phyloP scores from a whole-genome alignment of 2,329 filamentous ascomycete genomes.

The Ophiostoma tasmaniense region DNA sequence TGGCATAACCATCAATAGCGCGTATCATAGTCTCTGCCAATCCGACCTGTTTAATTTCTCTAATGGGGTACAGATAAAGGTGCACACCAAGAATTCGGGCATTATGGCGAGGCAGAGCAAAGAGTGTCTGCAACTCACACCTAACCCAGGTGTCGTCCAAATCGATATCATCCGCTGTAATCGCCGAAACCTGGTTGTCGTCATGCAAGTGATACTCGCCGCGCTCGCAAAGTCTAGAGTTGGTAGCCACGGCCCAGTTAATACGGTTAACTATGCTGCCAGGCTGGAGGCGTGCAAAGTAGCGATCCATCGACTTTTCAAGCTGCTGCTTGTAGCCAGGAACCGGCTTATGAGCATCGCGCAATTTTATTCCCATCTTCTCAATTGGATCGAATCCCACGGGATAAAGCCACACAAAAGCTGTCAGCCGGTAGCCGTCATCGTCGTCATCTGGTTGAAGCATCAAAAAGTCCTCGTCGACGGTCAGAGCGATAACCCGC shows the following conservation, averaged over 20 bases:
- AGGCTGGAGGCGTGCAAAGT: slow-evolving; percentile 13
- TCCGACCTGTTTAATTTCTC: slow-evolving; percentile 17
- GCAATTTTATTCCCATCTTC: slow-evolving; percentile 17
- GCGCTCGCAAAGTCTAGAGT: slow-evolving; percentile 16
- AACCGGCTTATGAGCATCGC: slow-evolving; percentile 16
- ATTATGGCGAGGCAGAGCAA: slow-evolving; percentile 11
- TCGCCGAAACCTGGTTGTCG: slow-evolving; percentile 9
- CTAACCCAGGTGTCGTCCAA: slow-evolving; percentile 18
- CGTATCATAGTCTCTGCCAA: slow-evolving; percentile 12
- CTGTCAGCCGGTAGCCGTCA: slow-evolving; percentile 15
- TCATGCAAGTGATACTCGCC: slow-evolving; percentile 18
- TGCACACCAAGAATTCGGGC: slow-evolving; percentile 16
- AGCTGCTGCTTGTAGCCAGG: slow-evolving; percentile 19
- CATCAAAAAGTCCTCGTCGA: slow-evolving; percentile 20
- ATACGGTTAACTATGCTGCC: slow-evolving; percentile 17
- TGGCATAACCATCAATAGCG: slow-evolving; percentile 17
- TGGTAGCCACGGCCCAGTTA: slow-evolving; percentile 19
- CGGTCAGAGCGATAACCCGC: slow-evolving; percentile 12
- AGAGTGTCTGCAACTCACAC: slow-evolving; percentile 18
- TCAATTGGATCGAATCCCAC: slow-evolving; percentile 18
- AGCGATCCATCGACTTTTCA: slow-evolving; percentile 18
- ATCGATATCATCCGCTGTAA: not conserved
- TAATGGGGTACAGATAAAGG: slow-evolving; percentile 18
- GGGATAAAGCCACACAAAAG: slow-evolving; percentile 18
- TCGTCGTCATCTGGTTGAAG: slow-evolving; percentile 15